Evolutionary conservation across 805 yeast species (phyloP).

Genomic region (Wickerhamiella spandovensis): DNA sequence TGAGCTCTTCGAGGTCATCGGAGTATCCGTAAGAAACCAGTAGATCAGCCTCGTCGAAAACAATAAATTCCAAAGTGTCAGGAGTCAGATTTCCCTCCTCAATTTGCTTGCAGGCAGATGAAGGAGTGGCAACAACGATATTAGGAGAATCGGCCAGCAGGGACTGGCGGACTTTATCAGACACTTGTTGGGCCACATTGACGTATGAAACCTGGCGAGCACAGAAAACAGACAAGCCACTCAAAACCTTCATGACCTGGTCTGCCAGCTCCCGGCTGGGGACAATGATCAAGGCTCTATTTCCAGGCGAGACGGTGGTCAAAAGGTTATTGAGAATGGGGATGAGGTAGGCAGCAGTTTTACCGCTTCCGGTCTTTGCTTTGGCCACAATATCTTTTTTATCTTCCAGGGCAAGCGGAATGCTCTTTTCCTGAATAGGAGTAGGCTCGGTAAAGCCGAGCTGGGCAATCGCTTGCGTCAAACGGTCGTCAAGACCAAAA

Average conservation of each 20-base stretch:
- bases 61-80: slow-evolving; percentile 49
- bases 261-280: slow-evolving; percentile 87
- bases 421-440: slow-evolving; percentile 78
- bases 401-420: slow-evolving; percentile 80
- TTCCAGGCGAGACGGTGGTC: slow-evolving; percentile 21
- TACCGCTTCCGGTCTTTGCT: slow-evolving; percentile 93
- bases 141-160: slow-evolving; percentile 65
- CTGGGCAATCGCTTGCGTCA: slow-evolving; percentile 70
- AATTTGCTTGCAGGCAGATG: slow-evolving; percentile 45
- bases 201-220: slow-evolving; percentile 48
- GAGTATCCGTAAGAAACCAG: slow-evolving; percentile 80
- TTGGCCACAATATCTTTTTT: slow-evolving; percentile 86
- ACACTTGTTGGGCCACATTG: slow-evolving; percentile 48
- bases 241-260: slow-evolving; percentile 65
- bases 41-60: slow-evolving; percentile 91
- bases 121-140: slow-evolving; percentile 76
- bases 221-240: slow-evolving; percentile 56
- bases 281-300: slow-evolving; percentile 60
- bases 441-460: slow-evolving; percentile 80
- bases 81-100: slow-evolving; percentile 36
- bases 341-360: slow-evolving; percentile 78
- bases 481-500: slow-evolving; percentile 68
- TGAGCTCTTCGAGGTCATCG: slow-evolving; percentile 63
- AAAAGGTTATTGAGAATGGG: slow-evolving; percentile 76
- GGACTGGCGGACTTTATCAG: slow-evolving; percentile 59